phyloP scores from a whole-genome alignment of 495 filamentous ascomycete species.

The Articulospora tetracladia region DNA sequence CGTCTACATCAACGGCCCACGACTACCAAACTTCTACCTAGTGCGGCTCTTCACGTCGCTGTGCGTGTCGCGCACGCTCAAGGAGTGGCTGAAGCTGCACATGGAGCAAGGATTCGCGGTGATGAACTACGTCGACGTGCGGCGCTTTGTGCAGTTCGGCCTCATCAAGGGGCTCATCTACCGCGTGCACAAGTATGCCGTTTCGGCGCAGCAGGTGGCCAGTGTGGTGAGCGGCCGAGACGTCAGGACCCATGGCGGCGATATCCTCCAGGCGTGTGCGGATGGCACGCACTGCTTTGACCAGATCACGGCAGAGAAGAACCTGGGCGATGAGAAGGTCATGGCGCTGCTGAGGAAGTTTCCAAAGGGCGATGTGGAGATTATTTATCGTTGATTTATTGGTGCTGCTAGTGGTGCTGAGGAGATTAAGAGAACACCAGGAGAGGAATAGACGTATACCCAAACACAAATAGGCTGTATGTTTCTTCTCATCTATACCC shows the following conservation, averaged over 20 bases:
- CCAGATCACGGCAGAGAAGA: slow-evolving; percentile 81
- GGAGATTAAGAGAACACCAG: too few relatives aligned
- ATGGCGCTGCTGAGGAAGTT: slow-evolving; percentile 34
- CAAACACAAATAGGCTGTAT: too few relatives aligned
- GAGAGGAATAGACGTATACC: too few relatives aligned
- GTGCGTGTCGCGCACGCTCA: slow-evolving; percentile 70
- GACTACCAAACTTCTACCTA: slow-evolving; percentile 47
- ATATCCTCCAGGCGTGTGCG: slow-evolving; percentile 59
- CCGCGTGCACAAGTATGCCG: slow-evolving; percentile 85
- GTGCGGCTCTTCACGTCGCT: slow-evolving; percentile 74
- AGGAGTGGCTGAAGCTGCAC: slow-evolving; percentile 76
- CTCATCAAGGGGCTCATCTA: slow-evolving; percentile 95
- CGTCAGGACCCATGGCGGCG: slow-evolving; percentile 29
- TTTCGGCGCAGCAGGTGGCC: slow-evolving; percentile 52
- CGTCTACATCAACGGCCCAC: slow-evolving; percentile 40
- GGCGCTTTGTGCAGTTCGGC: slow-evolving; percentile 91
- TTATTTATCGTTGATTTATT: slow-evolving; percentile 39
- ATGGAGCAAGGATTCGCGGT: slow-evolving; percentile 50
- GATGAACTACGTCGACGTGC: slow-evolving; percentile 73
- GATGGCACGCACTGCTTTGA: slow-evolving; percentile 85
- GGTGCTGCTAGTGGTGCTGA: too few relatives aligned
- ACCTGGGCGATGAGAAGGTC: slow-evolving; percentile 55
- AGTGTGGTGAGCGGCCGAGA: slow-evolving; percentile 32
- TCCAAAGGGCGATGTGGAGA: slow-evolving; percentile 40
- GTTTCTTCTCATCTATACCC: too few relatives aligned